Conservation (phyloP, 1,139 yeast genomes). For the Protomyces lactucae-debilis region DNA sequence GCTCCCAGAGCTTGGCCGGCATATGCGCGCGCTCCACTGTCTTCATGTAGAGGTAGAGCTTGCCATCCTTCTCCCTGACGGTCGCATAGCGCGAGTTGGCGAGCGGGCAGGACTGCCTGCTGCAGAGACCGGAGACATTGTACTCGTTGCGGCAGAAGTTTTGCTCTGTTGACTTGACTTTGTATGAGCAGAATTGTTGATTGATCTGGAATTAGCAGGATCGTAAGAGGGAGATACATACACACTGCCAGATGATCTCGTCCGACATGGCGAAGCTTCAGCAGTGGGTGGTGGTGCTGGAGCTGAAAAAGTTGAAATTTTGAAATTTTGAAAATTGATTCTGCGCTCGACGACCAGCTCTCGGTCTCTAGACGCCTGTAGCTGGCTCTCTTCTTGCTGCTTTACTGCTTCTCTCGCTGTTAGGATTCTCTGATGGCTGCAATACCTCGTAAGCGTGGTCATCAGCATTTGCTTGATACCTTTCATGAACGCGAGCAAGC, state of each 20-base stretch:
- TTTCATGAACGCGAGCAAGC: background rate
- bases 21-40: constrained; percentile 96
- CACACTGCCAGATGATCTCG: constrained; percentile 80
- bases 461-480: background rate
- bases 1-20: constrained; percentile 90
- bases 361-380: too few species aligned
- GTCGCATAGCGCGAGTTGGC: constrained; percentile 97
- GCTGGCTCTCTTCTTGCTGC: too few species aligned
- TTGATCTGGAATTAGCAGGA: constrained; percentile 45
- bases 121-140: constrained; percentile 82
- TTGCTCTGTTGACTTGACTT: constrained; percentile 47
- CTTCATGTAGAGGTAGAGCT: constrained; percentile 85
- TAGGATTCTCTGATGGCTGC: background rate
- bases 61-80: constrained; percentile 81
- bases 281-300: background rate
- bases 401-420: too few species aligned
- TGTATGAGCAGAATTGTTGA: constrained; percentile 84
- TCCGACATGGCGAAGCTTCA: constrained; percentile 30
- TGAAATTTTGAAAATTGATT: background rate
- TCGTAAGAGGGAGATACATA: background rate
- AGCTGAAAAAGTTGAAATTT: background rate
- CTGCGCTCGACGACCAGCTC: too few species aligned
- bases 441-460: background rate
- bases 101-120: constrained; percentile 88
- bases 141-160: constrained; percentile 53